Conservation (phyloP, 352 stramenopile genomes). For the Phytophthora kernoviae region DNA sequence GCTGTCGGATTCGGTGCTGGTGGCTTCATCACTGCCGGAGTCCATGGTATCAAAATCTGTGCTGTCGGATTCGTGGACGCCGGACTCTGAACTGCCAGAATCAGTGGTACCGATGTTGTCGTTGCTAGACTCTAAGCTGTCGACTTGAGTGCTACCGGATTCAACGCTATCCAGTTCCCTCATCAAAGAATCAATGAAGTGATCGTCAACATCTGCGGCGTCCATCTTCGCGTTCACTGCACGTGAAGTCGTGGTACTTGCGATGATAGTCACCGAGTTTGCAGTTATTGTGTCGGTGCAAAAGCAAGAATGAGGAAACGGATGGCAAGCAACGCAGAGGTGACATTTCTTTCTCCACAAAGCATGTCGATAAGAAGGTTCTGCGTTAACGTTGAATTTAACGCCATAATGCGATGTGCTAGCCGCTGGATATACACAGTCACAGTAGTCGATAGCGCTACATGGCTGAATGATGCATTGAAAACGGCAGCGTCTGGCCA, state of each 20-base stretch:
- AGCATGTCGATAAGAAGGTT: neutral
- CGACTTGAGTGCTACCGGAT: neutral
- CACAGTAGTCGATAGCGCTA: neutral
- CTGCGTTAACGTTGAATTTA: neutral
- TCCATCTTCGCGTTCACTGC: neutral
- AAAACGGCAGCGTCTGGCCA: too few relatives aligned
- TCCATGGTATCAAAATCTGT: too few relatives aligned
- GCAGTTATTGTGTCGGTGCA: neutral
- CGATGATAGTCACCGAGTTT: neutral
- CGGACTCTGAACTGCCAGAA: neutral
- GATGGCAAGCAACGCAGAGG: neutral
- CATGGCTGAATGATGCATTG: neutral
- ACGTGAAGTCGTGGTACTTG: neutral
- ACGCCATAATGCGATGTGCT: neutral
- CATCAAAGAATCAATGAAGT: neutral
- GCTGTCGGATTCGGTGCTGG: neutral
- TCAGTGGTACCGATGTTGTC: too few relatives aligned
- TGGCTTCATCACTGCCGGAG: neutral
- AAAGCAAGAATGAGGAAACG: neutral
- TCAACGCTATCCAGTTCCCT: neutral
- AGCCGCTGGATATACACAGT: neutral
- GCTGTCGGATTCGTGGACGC: too few relatives aligned
- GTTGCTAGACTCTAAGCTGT: neutral
- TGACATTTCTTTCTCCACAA: too few relatives aligned
- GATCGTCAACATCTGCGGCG: neutral